Conservation (phyloP, 169 alveolate genomes). For the Eimeria mitis region DNA sequence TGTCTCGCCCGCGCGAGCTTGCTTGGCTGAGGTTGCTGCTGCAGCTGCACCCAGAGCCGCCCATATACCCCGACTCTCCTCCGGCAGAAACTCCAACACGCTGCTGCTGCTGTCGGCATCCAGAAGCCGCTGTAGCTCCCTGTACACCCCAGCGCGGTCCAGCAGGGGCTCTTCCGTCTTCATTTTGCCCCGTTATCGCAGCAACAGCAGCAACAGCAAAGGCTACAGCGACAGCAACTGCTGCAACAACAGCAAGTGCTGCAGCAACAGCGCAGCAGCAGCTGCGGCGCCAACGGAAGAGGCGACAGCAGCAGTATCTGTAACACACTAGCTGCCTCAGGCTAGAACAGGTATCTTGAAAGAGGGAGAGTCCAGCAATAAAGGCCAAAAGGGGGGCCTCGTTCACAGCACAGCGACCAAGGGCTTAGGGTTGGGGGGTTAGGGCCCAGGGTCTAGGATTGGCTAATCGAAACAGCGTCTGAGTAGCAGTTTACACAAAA, state of each 20-base stretch:
- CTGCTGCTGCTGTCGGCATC: conserved; percentile 44
- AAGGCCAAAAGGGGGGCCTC: not conserved
- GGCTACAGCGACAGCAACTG: no score
- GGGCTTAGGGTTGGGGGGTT: not conserved
- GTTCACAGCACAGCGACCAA: not conserved
- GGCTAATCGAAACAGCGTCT: not conserved
- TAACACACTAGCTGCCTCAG: not conserved
- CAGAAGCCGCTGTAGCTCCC: conserved; percentile 62
- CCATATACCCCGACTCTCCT: conserved; percentile 51
- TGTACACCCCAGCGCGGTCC: conserved; percentile 71
- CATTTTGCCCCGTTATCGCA: not conserved
- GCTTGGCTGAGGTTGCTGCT: conserved; percentile 42
- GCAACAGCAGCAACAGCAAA: conserved; percentile 20
- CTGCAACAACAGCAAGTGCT: conserved; percentile 21
- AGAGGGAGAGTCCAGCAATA: not conserved
- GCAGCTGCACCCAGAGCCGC: conserved; percentile 29
- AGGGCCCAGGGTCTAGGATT: not conserved
- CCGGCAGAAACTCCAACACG: conserved; percentile 52
- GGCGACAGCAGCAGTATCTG: not conserved
- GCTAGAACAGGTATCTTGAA: not conserved
- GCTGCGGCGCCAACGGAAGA: not conserved
- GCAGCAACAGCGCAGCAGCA: not conserved
- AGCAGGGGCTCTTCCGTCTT: conserved; percentile 54
- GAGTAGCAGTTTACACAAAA: not conserved
- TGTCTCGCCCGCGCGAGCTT: conserved; percentile 44